Base-by-base conservation (phyloP, 2,329 filamentous ascomycete species). In the Diaporthe humulicola region DNA sequence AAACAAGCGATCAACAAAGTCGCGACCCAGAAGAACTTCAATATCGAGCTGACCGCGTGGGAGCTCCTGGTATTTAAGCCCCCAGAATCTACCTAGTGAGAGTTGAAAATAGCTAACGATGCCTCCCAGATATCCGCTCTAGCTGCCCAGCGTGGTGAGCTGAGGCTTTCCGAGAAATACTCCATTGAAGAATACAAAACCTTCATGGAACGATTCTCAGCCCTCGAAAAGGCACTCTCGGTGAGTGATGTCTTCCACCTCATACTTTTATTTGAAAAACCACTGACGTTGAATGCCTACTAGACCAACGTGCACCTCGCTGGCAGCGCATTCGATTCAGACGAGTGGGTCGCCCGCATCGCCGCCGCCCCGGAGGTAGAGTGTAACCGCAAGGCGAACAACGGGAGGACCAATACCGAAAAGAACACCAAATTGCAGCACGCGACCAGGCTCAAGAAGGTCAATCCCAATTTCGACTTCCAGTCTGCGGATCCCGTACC, bases 121-220 rank as follows among this genome's bases (percentile, higher is more conserved):
- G 2, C 14, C 0, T 28, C 4, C 8, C 8, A 61, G 58, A 1
- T 6, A 4, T 8, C 19, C 15, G 8, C 25, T 45, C 17, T 5
- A 2, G 17, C 2, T 22, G 58, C 58, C 1, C 58, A 61, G 58
- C 25, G 25, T 1, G 38, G 58, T 3, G 15, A 30, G 38, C 17
- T 64, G 25, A 7, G 45, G n/a, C 14, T 61, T 45, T 14, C 58
- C 9, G 38, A 28, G 6, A 61, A 30, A n/a, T 12, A 12, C 58
- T 1, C 7, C 2, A 30, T 42, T 9, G 6, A 2, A 3, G 15
- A 17, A 5, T 14, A 30, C n/a, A 1, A 1, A 0, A 40, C n/a
- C 15, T 9, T 61, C 25, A 7, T 22, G 15, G n/a, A 14, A 52
- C 48, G 48, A 52, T 52, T 52, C 48, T 8, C 14, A 7, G 48